phyloP scores from a whole-genome alignment of 2,329 filamentous ascomycete species.

The Pseudogymnoascus sp. region DNA sequence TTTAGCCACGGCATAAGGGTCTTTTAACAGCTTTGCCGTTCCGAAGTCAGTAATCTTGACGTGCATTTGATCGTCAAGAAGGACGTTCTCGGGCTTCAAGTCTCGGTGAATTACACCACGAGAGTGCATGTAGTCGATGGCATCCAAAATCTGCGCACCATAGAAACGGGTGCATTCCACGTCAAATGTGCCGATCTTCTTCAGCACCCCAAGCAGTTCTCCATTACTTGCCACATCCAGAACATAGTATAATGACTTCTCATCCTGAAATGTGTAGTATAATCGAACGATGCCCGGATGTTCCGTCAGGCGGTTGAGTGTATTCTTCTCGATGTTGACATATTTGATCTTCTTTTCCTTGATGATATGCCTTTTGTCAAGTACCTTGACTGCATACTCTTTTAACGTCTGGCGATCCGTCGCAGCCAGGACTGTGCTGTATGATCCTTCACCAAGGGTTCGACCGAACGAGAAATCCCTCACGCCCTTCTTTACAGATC shows the following conservation, averaged over 20 bases:
- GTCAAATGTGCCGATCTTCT: conserved; percentile 91
- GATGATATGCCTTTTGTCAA: conserved; percentile 98
- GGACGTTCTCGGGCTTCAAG: conserved; percentile 92
- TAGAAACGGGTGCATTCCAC: conserved; percentile 93
- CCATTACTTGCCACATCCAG: conserved; percentile 88
- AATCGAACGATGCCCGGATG: conserved; percentile 93
- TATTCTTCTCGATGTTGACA: conserved; percentile 99
- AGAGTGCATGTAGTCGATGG: conserved; percentile 97
- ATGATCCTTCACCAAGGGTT: conserved; percentile 89
- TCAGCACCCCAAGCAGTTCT: conserved; percentile 84
- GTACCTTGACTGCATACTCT: conserved; percentile 95
- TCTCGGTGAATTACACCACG: conserved; percentile 94
- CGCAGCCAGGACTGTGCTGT: conserved; percentile 89
- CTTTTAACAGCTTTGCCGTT: conserved; percentile 84
- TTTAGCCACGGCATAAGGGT: conserved; percentile 37
- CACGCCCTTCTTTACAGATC: conserved; percentile 91
- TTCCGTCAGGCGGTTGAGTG: conserved; percentile 88
- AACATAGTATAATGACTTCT: conserved; percentile 92
- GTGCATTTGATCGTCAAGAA: conserved; percentile 92
- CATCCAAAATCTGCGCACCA: conserved; percentile 88
- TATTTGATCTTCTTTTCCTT: conserved; percentile 99
- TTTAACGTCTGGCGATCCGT: conserved; percentile 90
- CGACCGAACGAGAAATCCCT: conserved; percentile 93
- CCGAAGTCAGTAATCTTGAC: conserved; percentile 99
- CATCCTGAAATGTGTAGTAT: conserved; percentile 98